Evolutionary conservation across 2,329 filamentous ascomycete genomes (phyloP).

Genomic region (Arachnomyces sp.): DNA sequence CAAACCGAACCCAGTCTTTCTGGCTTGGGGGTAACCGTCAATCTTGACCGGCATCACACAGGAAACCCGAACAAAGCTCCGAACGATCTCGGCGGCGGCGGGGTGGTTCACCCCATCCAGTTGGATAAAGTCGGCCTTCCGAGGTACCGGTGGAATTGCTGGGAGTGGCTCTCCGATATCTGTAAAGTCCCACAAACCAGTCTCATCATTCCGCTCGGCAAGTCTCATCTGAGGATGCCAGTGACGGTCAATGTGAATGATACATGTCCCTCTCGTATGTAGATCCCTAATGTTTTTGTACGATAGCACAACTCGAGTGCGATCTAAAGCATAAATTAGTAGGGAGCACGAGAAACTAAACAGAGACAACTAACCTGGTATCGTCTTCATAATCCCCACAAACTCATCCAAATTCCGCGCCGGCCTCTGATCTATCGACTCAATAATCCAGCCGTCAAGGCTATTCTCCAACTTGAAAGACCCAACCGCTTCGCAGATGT

Average conservation of each 20-base stretch:
- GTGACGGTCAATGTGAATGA: conserved; percentile 87
- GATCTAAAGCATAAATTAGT: conserved; percentile 34
- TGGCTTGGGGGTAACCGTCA: conserved; percentile 91
- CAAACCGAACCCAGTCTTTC: conserved; percentile 89
- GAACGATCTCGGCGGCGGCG: conserved; percentile 84
- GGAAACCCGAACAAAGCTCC: conserved; percentile 87
- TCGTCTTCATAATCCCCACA: conserved; percentile 78
- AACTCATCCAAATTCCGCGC: conserved; percentile 83
- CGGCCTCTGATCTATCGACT: conserved; percentile 84
- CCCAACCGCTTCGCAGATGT: conserved; percentile 86
- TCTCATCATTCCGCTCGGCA: conserved; percentile 79
- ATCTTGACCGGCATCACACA: conserved; percentile 93
- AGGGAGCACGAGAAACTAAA: not conserved
- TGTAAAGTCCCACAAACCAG: conserved; percentile 89
- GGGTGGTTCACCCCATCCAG: conserved; percentile 81
- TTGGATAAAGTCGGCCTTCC: conserved; percentile 83
- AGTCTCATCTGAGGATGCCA: conserved; percentile 94
- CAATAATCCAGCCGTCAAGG: conserved; percentile 87
- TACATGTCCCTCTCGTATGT: conserved; percentile 86
- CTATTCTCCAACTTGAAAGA: conserved; percentile 91
- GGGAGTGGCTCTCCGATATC: conserved; percentile 76
- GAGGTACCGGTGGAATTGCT: conserved; percentile 59
- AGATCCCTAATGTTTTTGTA: conserved; percentile 94
- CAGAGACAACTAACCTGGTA: conserved; percentile 54
- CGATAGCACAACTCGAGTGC: conserved; percentile 78